These are phyloP conservation scores for Ceratorhiza oryzae-sativae DNA, from an alignment of 1,284 basidiomycete species.

Conservation along the genomic window DNA sequence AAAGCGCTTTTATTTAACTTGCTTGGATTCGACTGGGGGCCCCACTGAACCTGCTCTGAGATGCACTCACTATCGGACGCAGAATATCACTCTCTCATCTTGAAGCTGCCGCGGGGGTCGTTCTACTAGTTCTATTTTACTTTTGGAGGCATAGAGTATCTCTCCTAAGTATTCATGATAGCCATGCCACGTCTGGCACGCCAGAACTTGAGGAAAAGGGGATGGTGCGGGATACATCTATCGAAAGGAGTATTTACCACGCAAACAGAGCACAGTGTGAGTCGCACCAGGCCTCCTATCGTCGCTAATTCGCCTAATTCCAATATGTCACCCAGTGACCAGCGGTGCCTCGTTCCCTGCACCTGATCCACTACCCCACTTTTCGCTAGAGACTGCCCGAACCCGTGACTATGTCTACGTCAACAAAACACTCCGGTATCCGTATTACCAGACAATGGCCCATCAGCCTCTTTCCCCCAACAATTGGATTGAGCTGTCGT, in stretches of 20 bases:
- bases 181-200: neutral
- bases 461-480: conserved; percentile 55
- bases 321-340: neutral
- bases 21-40: neutral
- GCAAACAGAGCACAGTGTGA: conserved; percentile 27
- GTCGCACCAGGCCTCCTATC: neutral
- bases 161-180: neutral
- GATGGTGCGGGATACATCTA: neutral
- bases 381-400: conserved; percentile 49
- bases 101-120: neutral
- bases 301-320: neutral
- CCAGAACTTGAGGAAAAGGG: neutral
- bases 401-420: conserved; percentile 52
- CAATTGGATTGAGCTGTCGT: conserved; percentile 57
- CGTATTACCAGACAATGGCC: conserved; percentile 54
- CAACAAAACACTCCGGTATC: conserved; percentile 52
- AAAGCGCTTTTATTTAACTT: neutral
- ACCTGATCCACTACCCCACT: conserved; percentile 49
- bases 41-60: neutral
- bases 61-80: neutral
- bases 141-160: neutral
- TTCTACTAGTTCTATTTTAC: neutral
- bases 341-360: conserved; percentile 43
- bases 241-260: conserved; percentile 38
- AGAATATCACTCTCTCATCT: neutral